Percentiles rank a stretch among this genome's conserved stretches.
These are phyloP conservation scores for Xylariaceae sp. DNA, from an alignment of 2,329 filamentous ascomycete species.

Conservation along the genomic window DNA sequence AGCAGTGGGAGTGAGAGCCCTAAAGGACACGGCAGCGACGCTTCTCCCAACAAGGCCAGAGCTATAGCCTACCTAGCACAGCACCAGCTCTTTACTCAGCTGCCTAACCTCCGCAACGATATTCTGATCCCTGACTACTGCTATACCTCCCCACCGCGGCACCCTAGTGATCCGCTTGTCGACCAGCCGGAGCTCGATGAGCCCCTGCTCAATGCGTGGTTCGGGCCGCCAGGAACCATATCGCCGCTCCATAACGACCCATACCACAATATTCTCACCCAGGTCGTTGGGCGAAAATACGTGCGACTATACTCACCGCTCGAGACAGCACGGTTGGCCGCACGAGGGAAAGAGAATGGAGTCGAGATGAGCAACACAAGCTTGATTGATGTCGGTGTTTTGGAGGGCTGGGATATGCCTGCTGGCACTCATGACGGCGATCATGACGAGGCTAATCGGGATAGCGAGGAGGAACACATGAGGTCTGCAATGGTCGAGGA, in stretches of 20 bases:
- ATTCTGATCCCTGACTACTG: constrained; percentile 85
- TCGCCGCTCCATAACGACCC: constrained; percentile 93
- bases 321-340: constrained; percentile 63
- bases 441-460: not conserved
- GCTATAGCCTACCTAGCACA: constrained; percentile 86
- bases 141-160: constrained; percentile 70
- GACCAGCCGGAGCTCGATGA: constrained; percentile 54
- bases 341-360: constrained; percentile 67
- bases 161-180: constrained; percentile 47
- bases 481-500: constrained; percentile 32
- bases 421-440: not conserved
- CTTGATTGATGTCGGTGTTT: constrained; percentile 72
- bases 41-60: not conserved
- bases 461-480: constrained; percentile 25
- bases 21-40: too few species aligned
- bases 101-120: constrained; percentile 77
- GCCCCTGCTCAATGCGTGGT: constrained; percentile 87
- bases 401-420: constrained; percentile 64
- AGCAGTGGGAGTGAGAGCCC: not conserved
- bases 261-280: constrained; percentile 89
- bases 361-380: constrained; percentile 96
- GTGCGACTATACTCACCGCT: constrained; percentile 81
- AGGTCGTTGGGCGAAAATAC: constrained; percentile 91
- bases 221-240: constrained; percentile 85
- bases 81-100: constrained; percentile 83